A percentile compares a stretch with the other conserved stretches of the same genome.
These are phyloP conservation scores for Jatropha podagrica DNA, from an alignment of 441 rosid genomes.

Conservation along the genomic window DNA sequence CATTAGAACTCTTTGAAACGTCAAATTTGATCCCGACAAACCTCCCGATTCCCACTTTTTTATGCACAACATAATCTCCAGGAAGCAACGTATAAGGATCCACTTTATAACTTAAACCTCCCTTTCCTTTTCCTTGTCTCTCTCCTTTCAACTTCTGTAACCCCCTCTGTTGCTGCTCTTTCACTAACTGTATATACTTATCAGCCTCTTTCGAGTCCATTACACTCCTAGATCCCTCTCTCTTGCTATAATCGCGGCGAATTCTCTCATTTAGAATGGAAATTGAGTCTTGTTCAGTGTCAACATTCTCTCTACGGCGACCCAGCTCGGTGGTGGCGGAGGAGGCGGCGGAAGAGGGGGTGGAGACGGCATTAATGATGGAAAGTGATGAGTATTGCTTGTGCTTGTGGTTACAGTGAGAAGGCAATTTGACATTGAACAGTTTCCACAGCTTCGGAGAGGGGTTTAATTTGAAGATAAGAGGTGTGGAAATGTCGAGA, in stretches of 20 bases:
- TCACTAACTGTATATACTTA: slow-evolving; percentile 74
- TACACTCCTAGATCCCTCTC: slow-evolving; percentile 50
- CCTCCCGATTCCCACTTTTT: slow-evolving; percentile 91
- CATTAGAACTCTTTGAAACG: slow-evolving; percentile 55
- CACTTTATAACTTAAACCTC: slow-evolving; percentile 70
- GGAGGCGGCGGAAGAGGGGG: slow-evolving; percentile 38
- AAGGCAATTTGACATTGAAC: slow-evolving; percentile 34
- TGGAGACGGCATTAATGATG: slow-evolving; percentile 39
- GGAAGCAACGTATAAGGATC: slow-evolving; percentile 73
- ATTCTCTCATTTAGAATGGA: slow-evolving; percentile 76
- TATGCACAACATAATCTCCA: slow-evolving; percentile 95
- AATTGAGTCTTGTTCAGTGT: slow-evolving; percentile 53
- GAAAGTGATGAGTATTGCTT: slow-evolving; percentile 22
- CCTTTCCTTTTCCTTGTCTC: slow-evolving; percentile 35
- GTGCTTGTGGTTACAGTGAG: slow-evolving; percentile 10
- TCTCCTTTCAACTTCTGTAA: slow-evolving; percentile 85
- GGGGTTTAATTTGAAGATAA: slow-evolving; percentile 44
- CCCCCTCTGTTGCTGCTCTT: slow-evolving; percentile 89
- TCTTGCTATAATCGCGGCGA: slow-evolving; percentile 63
- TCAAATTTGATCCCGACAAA: slow-evolving; percentile 86
- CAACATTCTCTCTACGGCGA: slow-evolving; percentile 41
- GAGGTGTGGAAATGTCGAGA: slow-evolving; percentile 41
- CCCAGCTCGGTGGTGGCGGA: slow-evolving; percentile 29
- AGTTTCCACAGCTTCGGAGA: slow-evolving; percentile 39
- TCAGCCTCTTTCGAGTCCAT: slow-evolving; percentile 90